Evolutionary conservation across 2,329 filamentous ascomycete species (phyloP), one percentile per base, ranked within the genome.

Genomic region (Nigrospora sphaerica): DNA sequence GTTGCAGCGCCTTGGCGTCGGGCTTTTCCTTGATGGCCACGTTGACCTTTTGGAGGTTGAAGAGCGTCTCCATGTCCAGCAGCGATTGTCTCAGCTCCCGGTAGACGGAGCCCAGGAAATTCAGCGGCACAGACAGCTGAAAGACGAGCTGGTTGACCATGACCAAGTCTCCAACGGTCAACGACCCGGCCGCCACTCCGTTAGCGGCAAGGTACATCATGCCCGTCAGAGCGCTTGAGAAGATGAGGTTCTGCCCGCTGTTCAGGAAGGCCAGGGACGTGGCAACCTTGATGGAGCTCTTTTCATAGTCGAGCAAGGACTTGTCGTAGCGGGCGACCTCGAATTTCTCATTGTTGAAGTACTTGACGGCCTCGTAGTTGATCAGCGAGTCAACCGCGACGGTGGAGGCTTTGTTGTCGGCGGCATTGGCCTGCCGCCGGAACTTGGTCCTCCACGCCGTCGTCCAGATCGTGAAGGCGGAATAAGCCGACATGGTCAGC

Each of bases 141-240:
- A 98, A 98, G 49, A 98, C 91, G 16, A 98, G 83, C 72, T 97
- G 93, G 65, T 98, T 98, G 55, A 98, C 89, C 88, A 98, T 95
- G 62, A 98, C 93, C 32, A 98, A 75, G 62, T 98, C 95, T 48
- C 93, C 93, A 13, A 98, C 91, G 0, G 92, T 96, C 57, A 98
- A 70, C 6, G 74, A 72, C 13, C 92, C 92, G 3, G 72, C 74
- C 1, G 88, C 89, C 1, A 98, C 90, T 33, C 95, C 95, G 58
- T 92, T 82, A 19, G 89, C 89, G 6, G 91, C 93, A 47, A 97
- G 78, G 63, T 95, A 97, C 93, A 98, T 98, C 92, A 98, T 98
- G 28, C 80, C 86, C 0, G 93, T 96, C 51, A 98, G 71, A 0
- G 93, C 91, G 33, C 85, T 85, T 1, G 92, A 96, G 70, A 98